Base-by-base conservation (phyloP, 306 rosid genomes). In the Castanea sativa region DNA sequence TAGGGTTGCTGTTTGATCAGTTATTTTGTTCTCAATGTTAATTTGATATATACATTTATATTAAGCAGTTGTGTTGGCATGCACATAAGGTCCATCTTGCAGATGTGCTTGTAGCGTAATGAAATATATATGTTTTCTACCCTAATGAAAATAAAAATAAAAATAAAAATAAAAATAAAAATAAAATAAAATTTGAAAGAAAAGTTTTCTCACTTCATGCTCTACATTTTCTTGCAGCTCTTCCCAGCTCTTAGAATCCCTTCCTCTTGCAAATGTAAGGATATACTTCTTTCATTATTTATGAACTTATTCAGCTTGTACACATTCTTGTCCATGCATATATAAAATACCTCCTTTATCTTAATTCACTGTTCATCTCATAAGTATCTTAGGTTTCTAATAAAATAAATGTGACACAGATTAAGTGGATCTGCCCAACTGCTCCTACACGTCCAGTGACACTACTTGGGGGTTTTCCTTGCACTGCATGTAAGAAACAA, bases 381-480 rank as follows among this genome's bases (percentile, higher is more conserved):
- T 29, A 19, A 51, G 43, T 30, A 73, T 59, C 64, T 43, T 9
- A 52, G 52, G 79, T 68, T 80, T 78, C 79, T 80, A 59, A 61
- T 81, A 35, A 75, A 75, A 58, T 85, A 56, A 56, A 51, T 38
- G 29, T 83, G 83, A n/a, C 78, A 74, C 88, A 96, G 99, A 93
- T 96, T 83, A 96, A 96, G 84, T 96, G 99, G 99, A 96, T 96
- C 82, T 96, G 99, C 79, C 99, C 99, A 15, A 96, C 99, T 65
- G 99, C 99, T 73, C 99, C 98, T n/a, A 96, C 96, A 51, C 98
- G 98, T 78, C 94, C 97, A 3, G 99, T 96, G 71, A 88, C 98
- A 3, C 69, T 88, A 33, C 93, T 96, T 15, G 99, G 99, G 38
- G 99, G 99, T 76, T 96, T 93, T 91, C 83, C 93, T 73, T 96